These are phyloP conservation scores for Cucurbita ficifolia DNA, from an alignment of 306 rosid species.

Conservation along the genomic window DNA sequence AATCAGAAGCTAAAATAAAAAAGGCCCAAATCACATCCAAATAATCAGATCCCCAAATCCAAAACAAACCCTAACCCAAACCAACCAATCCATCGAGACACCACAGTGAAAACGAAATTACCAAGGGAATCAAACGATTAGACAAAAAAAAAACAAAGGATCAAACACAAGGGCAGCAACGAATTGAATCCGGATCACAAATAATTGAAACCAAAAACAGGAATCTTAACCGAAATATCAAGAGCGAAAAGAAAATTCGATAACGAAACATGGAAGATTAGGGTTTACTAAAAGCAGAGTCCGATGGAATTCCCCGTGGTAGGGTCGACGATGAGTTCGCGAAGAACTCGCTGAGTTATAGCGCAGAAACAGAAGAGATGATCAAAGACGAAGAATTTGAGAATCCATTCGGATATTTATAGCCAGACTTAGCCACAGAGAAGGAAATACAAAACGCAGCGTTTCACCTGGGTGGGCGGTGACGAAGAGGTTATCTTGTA, in stretches of 20 bases:
- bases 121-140: background rate
- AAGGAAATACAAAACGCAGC: background rate
- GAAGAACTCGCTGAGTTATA: background rate
- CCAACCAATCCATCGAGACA: background rate
- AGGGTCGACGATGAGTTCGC: background rate
- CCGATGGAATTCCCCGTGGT: background rate
- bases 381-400: background rate
- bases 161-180: background rate
- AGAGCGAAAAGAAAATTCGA: background rate
- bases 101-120: background rate
- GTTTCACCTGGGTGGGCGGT: background rate
- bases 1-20: background rate
- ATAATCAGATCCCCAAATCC: background rate
- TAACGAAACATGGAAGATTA: background rate
- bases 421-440: background rate
- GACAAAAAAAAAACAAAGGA: background rate
- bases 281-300: constrained; percentile 7
- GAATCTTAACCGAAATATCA: background rate
- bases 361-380: background rate
- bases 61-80: background rate
- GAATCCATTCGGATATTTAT: background rate
- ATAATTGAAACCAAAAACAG: background rate
- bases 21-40: background rate
- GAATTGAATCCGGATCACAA: background rate
- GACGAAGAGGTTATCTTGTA: background rate